phyloP scores from a whole-genome alignment of 2,329 filamentous ascomycete species.

The Onygenales sp. region DNA sequence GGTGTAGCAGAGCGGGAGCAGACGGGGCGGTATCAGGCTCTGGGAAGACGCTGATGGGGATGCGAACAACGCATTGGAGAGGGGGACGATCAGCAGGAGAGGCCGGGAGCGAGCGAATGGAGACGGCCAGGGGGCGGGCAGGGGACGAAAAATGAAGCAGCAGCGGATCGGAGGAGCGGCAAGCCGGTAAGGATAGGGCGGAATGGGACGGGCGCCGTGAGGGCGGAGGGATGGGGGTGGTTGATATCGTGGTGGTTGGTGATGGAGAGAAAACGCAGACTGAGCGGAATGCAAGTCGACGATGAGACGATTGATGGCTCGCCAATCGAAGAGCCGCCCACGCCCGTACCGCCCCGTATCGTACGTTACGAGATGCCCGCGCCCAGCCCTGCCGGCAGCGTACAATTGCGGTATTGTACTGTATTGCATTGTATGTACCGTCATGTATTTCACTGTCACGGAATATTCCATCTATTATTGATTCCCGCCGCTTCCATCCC shows the following conservation, averaged over 20 bases:
- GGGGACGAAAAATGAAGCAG: neutral
- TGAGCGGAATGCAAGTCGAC: too few relatives aligned
- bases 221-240: neutral
- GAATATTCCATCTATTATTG: too few relatives aligned
- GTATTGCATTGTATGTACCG: too few relatives aligned
- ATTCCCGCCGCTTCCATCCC: too few relatives aligned
- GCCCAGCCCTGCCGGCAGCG: too few relatives aligned
- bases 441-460: too few relatives aligned
- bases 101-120: neutral
- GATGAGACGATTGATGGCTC: too few relatives aligned
- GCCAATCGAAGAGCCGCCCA: too few relatives aligned
- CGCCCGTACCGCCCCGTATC: too few relatives aligned
- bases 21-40: neutral
- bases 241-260: neutral
- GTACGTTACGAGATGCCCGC: too few relatives aligned
- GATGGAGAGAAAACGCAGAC: neutral
- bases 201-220: neutral
- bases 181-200: neutral
- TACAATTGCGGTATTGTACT: too few relatives aligned
- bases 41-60: conserved; percentile 2
- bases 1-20: neutral
- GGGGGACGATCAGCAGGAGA: neutral
- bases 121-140: too few relatives aligned
- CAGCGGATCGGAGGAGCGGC: neutral
- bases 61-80: conserved; percentile 5